Percentiles rank a stretch among this genome's conserved stretches.
These are phyloP conservation scores for Pythium rishiriense DNA, from an alignment of 352 stramenopile genomes.

Conservation along the genomic window DNA sequence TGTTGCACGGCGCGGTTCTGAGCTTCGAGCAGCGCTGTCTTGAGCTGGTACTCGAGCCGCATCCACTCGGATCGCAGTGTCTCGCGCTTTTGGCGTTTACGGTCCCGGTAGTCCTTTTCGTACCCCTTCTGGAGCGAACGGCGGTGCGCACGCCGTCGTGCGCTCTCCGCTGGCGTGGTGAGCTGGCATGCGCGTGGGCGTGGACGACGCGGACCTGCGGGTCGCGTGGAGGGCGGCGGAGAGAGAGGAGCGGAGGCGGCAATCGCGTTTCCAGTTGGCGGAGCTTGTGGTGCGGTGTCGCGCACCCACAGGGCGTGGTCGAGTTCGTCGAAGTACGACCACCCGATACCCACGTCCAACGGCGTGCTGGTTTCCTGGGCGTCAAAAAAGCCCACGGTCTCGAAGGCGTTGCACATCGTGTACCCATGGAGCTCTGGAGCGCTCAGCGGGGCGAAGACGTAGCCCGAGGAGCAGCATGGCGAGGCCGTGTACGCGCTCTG, in stretches of 20 bases:
- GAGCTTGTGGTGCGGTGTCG: background rate
- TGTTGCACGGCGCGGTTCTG: slow-evolving; percentile 3
- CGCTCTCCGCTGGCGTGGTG: slow-evolving; percentile 1
- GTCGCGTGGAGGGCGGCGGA: background rate
- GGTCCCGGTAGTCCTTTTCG: slow-evolving; percentile 21
- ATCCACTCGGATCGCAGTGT: slow-evolving; percentile 17
- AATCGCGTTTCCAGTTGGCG: too few relatives aligned
- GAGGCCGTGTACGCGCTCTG: background rate
- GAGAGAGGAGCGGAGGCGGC: background rate
- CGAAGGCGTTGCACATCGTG: background rate
- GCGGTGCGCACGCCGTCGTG: slow-evolving; percentile 8
- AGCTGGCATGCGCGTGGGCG: background rate
- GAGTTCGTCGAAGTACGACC: slow-evolving; percentile 7
- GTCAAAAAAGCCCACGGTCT: background rate
- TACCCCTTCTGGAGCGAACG: slow-evolving; percentile 25
- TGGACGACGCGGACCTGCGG: background rate
- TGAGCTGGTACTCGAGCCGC: slow-evolving; percentile 13
- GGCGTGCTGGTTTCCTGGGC: background rate
- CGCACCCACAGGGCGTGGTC: slow-evolving; percentile 3
- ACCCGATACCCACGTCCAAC: background rate
- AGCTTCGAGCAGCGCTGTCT: background rate
- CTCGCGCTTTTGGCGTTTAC: slow-evolving; percentile 18
- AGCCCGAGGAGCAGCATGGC: background rate
- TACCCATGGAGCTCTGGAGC: background rate
- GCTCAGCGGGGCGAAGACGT: background rate